A percentile compares a stretch with the other conserved stretches of the same genome.
Evolutionary conservation across 1,284 basidiomycete genomes (phyloP).

Genomic region (Veloporphyrellus conicus): DNA sequence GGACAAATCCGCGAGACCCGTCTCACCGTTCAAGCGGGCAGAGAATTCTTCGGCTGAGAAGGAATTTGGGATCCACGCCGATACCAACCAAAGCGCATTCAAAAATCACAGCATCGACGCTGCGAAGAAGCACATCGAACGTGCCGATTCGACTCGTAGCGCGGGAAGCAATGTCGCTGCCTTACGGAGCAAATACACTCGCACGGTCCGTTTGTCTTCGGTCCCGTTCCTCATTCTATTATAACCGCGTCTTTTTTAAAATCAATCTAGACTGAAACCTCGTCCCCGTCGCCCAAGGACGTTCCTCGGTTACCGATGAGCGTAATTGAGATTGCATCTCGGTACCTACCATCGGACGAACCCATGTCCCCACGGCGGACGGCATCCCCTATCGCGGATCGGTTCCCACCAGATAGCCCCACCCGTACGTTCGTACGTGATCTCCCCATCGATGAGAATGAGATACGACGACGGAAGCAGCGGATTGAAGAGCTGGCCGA

Average conservation of each 20-base stretch:
- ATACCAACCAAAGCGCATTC: constrained; percentile 14
- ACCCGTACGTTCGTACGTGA: constrained; percentile 11
- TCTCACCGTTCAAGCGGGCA: constrained; percentile 22
- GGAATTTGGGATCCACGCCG: constrained; percentile 28
- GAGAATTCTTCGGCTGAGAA: constrained; percentile 16
- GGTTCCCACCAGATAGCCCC: constrained; percentile 19
- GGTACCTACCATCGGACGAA: constrained; percentile 49
- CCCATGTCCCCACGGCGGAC: constrained; percentile 35
- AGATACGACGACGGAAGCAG: constrained; percentile 39
- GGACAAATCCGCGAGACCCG: constrained; percentile 17
- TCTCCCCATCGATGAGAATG: constrained; percentile 30
- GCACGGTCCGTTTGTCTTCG: constrained; percentile 42
- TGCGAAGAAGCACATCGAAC: constrained; percentile 36
- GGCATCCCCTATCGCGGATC: constrained; percentile 32
- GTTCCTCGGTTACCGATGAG: constrained; percentile 57
- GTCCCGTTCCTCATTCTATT: neutral
- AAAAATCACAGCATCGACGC: constrained; percentile 31
- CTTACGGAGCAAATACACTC: constrained; percentile 60
- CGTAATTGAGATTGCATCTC: constrained; percentile 61
- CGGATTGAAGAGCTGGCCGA: constrained; percentile 50
- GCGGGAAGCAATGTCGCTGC: constrained; percentile 61
- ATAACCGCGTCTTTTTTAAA: neutral
- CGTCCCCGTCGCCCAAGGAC: constrained; percentile 57
- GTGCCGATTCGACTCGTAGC: constrained; percentile 49
- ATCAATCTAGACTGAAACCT: constrained; percentile 42